phyloP scores from a whole-genome alignment of 139 green algal genomes.

The Chlamydomonas schloesseri region DNA sequence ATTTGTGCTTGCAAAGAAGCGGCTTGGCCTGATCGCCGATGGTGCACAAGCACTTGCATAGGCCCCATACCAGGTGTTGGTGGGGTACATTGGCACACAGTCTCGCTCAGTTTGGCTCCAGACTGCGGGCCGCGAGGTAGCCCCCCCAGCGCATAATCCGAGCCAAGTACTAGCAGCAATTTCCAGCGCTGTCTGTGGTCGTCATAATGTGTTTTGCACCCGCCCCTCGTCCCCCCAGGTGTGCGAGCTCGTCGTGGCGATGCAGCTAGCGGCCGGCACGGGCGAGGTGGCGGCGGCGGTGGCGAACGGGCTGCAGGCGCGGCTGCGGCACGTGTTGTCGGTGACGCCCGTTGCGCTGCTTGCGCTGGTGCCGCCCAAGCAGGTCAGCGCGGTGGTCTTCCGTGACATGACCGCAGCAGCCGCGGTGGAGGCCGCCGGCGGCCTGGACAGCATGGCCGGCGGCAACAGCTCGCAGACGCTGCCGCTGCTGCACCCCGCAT shows the following conservation, averaged over 20 bases:
- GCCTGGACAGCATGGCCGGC: neutral
- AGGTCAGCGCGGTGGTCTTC: slow-evolving; percentile 32
- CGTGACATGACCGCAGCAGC: slow-evolving; percentile 9
- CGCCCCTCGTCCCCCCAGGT: neutral
- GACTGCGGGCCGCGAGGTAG: no score
- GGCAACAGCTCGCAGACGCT: slow-evolving; percentile 22
- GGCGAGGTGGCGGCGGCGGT: slow-evolving; percentile 43
- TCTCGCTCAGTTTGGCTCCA: no score
- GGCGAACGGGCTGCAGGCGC: slow-evolving; percentile 19
- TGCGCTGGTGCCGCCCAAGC: slow-evolving; percentile 32
- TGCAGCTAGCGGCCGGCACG: slow-evolving; percentile 7
- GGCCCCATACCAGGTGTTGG: no score
- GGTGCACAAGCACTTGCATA: no score
- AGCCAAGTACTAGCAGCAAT: no score
- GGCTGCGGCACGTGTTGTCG: slow-evolving; percentile 8
- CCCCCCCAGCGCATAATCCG: no score
- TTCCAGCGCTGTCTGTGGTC: no score
- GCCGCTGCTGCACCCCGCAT: slow-evolving; percentile 34
- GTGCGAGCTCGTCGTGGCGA: slow-evolving; percentile 32
- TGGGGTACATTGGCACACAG: no score
- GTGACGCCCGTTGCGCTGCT: slow-evolving; percentile 22
- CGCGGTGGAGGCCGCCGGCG: neutral
- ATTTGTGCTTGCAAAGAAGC: no score
- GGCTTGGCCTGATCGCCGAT: no score
- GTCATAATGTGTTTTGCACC: no score